Percentiles rank a stretch among this genome's conserved stretches.
phyloP scores from a whole-genome alignment of 148 eudicot genomes.

The Cornus controversa region DNA sequence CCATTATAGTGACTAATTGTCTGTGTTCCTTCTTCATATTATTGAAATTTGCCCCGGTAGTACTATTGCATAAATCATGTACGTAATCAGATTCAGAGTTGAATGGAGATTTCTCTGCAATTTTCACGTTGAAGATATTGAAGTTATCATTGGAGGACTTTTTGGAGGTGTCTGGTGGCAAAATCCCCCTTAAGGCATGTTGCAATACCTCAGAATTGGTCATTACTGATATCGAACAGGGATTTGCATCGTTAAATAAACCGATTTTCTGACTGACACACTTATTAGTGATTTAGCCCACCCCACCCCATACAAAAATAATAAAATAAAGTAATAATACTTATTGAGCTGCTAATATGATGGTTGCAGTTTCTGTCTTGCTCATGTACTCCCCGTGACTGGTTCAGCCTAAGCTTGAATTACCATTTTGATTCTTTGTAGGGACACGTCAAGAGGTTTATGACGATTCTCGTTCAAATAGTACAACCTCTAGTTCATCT shows the following conservation, averaged over 20 bases:
- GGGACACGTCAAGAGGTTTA: conserved; percentile 56
- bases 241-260: neutral
- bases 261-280: neutral
- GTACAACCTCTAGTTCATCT: conserved; percentile 46
- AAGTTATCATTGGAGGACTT: neutral
- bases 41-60: neutral
- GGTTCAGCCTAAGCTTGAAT: conserved; percentile 6
- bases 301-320: neutral
- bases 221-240: neutral
- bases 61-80: neutral
- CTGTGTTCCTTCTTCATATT: neutral
- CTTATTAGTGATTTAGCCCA: neutral
- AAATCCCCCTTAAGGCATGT: neutral
- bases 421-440: conserved; percentile 22
- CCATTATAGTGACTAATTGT: neutral
- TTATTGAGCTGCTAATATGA: neutral
- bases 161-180: neutral
- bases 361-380: neutral
- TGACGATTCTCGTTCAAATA: conserved; percentile 58
- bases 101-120: neutral
- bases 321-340: neutral
- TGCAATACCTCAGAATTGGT: neutral
- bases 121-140: neutral
- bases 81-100: neutral
- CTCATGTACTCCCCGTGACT: neutral